Evolutionary conservation across 371 early-diverging fungal genomes (phyloP), one percentile per base, ranked within the genome.

Genomic region (Mortierella sp.): DNA sequence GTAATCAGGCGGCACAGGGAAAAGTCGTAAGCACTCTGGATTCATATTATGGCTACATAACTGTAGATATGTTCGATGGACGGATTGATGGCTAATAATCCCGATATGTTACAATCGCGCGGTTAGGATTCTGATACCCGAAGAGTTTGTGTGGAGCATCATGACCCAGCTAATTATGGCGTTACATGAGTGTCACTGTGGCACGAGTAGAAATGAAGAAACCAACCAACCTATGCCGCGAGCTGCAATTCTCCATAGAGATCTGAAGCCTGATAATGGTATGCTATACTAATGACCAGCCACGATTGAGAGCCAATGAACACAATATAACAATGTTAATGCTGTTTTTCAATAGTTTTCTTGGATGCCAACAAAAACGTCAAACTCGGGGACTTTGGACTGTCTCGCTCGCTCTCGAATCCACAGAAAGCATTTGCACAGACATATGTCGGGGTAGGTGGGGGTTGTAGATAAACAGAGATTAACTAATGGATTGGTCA

Each of bases 361-460:
- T 63, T 93, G 65, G 91, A 92, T 63, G 82, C 79, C 4, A 71
- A 83, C 13, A 77, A 87, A 53, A 92, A 92, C 72, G 88, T 90
- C 55, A 93, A 93, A 72, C 85, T 93, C 1, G 92, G 92, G 9
- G 94, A 93, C 75, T 93, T 93, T 85, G 94, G 94, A 9, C 76
- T 93, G 0, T 89, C 90, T 8, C 83, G 89, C 50, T 77, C 87
- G 15, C 86, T 91, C 41, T 86, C 86, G 4, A 84, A 86, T 58
- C 88, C 88, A 7, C 88, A 86, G 28, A 75, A 69, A 10, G 87
- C 88, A 11, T 90, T 92, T 72, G 92, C 92, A 8, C 81, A 89
- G 60, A 93, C 94, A 3, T 92, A 88, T 82, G 92, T 92, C 45
- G 93, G 92, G 43, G 89, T 90, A 74, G 60, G 69, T 33, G 1